Conservation (phyloP, 1,284 basidiomycete genomes). For the Acaromyces ingoldii region DNA sequence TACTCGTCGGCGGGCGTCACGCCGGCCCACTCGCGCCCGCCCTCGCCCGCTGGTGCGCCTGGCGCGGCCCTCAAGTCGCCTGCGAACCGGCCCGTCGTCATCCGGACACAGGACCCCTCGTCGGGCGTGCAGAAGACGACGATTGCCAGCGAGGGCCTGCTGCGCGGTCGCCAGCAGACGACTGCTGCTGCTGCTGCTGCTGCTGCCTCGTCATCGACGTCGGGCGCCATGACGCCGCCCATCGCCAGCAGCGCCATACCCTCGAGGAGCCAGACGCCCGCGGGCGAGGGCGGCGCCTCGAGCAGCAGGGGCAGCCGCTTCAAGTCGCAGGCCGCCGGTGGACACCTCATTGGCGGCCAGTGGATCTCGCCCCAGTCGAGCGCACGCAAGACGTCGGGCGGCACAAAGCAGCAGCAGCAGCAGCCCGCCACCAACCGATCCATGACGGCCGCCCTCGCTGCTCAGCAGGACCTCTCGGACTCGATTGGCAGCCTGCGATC, state of each 20-base stretch:
- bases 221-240: not conserved
- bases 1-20: slow-evolving; percentile 11
- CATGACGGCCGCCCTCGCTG: no score
- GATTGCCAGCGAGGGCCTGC: slow-evolving; percentile 30
- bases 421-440: not conserved
- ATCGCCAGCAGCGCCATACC: no score
- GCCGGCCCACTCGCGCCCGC: slow-evolving; percentile 20
- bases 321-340: slow-evolving; percentile 2
- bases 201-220: not conserved
- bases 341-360: no score
- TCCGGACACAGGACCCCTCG: slow-evolving; percentile 27
- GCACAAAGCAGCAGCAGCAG: not conserved
- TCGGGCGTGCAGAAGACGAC: slow-evolving; percentile 26
- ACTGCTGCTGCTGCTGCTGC: not conserved
- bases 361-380: no score
- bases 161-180: slow-evolving; percentile 22
- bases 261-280: slow-evolving; percentile 1
- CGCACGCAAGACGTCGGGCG: no score
- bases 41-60: slow-evolving; percentile 19
- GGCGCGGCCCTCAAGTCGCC: slow-evolving; percentile 2
- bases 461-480: not conserved
- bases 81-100: slow-evolving; percentile 23
- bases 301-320: not conserved
- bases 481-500: not conserved
- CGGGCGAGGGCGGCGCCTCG: not conserved